Evolutionary conservation across 2,329 filamentous ascomycete genomes (phyloP).

Genomic region (Trichoderma polysporum): DNA sequence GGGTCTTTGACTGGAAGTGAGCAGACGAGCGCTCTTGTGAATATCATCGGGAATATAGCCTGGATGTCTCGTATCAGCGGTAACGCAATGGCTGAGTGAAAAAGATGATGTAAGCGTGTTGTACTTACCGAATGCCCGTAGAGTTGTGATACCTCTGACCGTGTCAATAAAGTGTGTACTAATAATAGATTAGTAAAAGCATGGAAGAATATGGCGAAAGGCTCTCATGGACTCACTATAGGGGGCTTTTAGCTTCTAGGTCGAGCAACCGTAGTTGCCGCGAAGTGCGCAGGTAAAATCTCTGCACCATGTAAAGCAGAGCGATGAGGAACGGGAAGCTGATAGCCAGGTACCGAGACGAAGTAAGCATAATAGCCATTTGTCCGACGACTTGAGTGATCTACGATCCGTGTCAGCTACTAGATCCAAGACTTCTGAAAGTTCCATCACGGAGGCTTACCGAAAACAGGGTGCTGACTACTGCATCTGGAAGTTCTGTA

Average conservation of each 20-base stretch:
- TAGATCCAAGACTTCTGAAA: neutral
- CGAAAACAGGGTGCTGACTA: constrained; percentile 17
- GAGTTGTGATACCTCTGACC: constrained; percentile 10
- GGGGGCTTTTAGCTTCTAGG: constrained; percentile 50
- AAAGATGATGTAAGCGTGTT: neutral
- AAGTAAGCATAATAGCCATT: constrained; percentile 46
- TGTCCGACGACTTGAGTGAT: constrained; percentile 38
- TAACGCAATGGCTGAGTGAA: constrained; percentile 1
- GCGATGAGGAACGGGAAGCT: neutral
- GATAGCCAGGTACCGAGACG: constrained; percentile 2
- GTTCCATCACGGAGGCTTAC: neutral
- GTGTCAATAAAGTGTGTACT: constrained; percentile 20
- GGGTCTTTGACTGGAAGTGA: constrained; percentile 34
- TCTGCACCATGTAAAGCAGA: constrained; percentile 19
- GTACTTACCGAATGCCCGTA: constrained; percentile 22
- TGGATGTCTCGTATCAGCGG: neutral
- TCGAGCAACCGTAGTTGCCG: constrained; percentile 56
- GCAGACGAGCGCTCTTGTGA: constrained; percentile 28
- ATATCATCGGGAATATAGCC: neutral
- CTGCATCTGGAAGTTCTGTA: constrained; percentile 32
- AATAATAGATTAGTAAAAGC: neutral
- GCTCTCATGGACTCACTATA: constrained; percentile 28
- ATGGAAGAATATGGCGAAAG: neutral
- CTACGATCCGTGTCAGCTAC: neutral
- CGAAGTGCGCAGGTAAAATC: constrained; percentile 47